These are phyloP conservation scores for Vicia sativa DNA, from an alignment of 306 rosid species.

Conservation along the genomic window DNA sequence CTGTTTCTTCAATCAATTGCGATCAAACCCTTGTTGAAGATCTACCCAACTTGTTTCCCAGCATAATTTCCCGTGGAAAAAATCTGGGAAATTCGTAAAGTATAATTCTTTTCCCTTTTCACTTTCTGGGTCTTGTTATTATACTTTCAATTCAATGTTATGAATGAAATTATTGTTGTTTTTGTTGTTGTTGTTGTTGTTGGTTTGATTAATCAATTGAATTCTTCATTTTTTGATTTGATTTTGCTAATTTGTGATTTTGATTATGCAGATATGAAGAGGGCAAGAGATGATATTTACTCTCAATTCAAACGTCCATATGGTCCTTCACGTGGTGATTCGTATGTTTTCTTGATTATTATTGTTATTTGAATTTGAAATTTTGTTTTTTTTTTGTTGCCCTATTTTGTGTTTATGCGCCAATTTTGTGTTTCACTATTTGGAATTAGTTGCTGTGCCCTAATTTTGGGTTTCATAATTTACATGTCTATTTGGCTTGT, in stretches of 20 bases:
- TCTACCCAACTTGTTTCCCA: conserved; percentile 34
- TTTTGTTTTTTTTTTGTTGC: background rate
- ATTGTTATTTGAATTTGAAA: background rate
- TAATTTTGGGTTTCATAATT: background rate
- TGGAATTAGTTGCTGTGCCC: conserved; percentile 28
- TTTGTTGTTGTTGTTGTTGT: background rate
- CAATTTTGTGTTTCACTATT: conserved; percentile 28
- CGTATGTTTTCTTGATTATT: conserved; percentile 47
- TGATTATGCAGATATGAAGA: conserved; percentile 58
- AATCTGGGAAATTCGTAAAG: conserved; percentile 38
- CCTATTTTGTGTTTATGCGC: conserved; percentile 18
- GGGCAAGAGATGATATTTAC: conserved; percentile 63
- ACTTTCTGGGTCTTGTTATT: conserved; percentile 13
- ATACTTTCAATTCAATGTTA: conserved; percentile 31
- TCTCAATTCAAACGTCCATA: conserved; percentile 71
- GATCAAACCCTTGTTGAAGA: conserved; percentile 31
- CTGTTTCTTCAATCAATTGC: background rate
- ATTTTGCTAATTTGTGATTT: conserved; percentile 1
- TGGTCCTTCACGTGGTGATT: conserved; percentile 62
- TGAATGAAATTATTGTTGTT: background rate
- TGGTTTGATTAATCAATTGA: conserved; percentile 19
- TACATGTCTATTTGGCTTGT: background rate
- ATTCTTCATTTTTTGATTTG: conserved; percentile 29
- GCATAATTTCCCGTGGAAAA: conserved; percentile 28
- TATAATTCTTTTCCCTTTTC: conserved; percentile 27